Base-by-base conservation (phyloP, 2,329 filamentous ascomycete species). In the Colletotrichum camelliae region DNA sequence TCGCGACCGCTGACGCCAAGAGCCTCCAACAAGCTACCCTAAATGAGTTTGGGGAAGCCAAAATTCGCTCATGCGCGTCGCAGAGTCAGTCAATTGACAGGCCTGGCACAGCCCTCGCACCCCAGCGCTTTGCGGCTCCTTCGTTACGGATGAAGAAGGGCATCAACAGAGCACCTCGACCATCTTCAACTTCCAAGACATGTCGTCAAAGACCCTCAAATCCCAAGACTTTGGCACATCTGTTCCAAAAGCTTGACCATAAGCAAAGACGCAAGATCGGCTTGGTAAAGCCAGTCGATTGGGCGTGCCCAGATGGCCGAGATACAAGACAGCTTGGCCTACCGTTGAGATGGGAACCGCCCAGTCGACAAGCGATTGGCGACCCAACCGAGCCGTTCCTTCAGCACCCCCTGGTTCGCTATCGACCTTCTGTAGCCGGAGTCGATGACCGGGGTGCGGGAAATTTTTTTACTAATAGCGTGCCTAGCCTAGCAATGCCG, bases 1-100 rank as follows among this genome's bases (percentile, higher is more conserved):
- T 68, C 69, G 33, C 70, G 33, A 73, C 73, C 64, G 62, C 62
- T 58, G 57, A 60, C 35, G 73, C 73, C 73, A 73, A 75, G 73
- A 68, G 48, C 35, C 33, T 73, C 64, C 57, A 73, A 62, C 64
- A 10, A 24, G 24, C 31, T 15, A 10, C 15, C 57, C 64, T 73
- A 68, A 57, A n/a, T 31, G 37, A 27, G 58, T 58, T 52, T 75
- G 43, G 64, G 57, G 27, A 48, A 73, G 58, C 43, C 29, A 61
- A 52, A 31, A 29, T 21, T 61, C 62, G 29, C 35, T 69, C 21
- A 18, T 21, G 58, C 6, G n/a, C 10, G 70, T 37, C n/a, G 62
- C n/a, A 61, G n/a, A 71, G 48, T 60, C 48, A 71, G 48, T 60
- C 48, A 61, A 57, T 57, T 31, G 24, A 24, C 16, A 48, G 18